Base-by-base conservation (phyloP, 495 filamentous ascomycete genomes). In the Hyaloscypha hepaticicola region DNA sequence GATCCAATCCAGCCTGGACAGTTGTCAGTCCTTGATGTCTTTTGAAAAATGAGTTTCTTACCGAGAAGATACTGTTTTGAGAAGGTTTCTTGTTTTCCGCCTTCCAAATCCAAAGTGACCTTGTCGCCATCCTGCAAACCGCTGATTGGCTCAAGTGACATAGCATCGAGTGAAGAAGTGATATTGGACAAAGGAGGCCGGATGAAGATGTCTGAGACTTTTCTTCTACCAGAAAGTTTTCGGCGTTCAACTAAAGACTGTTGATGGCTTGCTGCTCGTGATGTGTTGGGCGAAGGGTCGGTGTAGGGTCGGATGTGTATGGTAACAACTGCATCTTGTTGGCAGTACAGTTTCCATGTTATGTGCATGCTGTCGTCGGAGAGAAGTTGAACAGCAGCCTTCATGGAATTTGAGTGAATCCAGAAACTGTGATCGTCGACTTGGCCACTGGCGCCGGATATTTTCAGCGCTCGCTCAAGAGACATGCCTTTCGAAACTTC, bases 1-100 rank as follows among this genome's bases (percentile, higher is more conserved):
- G 56, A 58, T 11, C 7, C 38, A 28, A 58, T 58, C 56, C 56
- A 58, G 56, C 56, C 56, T 58, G 38, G 31, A 21, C n/a, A 56
- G 7, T 50, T 50, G 48, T 45, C n/a, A n/a, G 38, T 57, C 11
- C 29, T 16, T 7, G 27, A n/a, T 31, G 25, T 14, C n/a, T 16
- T 57, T 8, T 12, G 27, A 57, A 57, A 7, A 31, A 9, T 9
- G 12, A 57, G 9, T 27, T 58, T 22, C 56, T 58, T 41, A 58
- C 56, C 34, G 12, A 34, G 6, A 5, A 58, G 31, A 58, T 58
- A 58, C 24, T 58, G 27, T 1, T 34, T 58, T 5, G 56, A 34
- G 31, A 58, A 33, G 19, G 27, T 58, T 6, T 14, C 56, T 5
- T n/a, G 19, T 4, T 34, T n/a, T 4, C 56, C 31, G 5, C 22